Evolutionary conservation across 2,329 filamentous ascomycete genomes (phyloP).

Genomic region (Cladobotryum mycophilum): DNA sequence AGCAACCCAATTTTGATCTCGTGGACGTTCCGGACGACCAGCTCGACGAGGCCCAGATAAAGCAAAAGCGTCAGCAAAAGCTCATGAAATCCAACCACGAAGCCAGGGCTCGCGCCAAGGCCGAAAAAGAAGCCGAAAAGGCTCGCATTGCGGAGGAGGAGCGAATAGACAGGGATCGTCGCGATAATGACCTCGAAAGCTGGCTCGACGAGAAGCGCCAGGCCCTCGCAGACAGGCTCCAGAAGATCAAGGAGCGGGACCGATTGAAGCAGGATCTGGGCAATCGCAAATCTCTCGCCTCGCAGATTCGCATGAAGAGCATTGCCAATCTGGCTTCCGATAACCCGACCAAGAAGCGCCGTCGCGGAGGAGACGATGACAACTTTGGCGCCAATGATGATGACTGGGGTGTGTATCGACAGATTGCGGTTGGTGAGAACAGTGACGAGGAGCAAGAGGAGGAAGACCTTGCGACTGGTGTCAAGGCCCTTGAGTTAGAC

Average conservation of each 20-base stretch:
- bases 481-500: slow-evolving; percentile 76
- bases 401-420: slow-evolving; percentile 95
- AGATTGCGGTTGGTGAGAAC: slow-evolving; percentile 75
- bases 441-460: slow-evolving; percentile 91
- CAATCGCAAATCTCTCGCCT: slow-evolving; percentile 92
- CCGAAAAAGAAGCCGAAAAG: slow-evolving; percentile 90
- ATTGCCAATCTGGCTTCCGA: slow-evolving; percentile 95
- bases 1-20: slow-evolving; percentile 78
- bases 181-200: slow-evolving; percentile 74
- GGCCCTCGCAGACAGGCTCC: slow-evolving; percentile 62
- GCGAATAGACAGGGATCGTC: slow-evolving; percentile 72
- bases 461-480: slow-evolving; percentile 68
- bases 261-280: slow-evolving; percentile 89
- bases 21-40: slow-evolving; percentile 87
- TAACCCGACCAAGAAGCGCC: slow-evolving; percentile 73
- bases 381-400: slow-evolving; percentile 96
- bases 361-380: slow-evolving; percentile 86
- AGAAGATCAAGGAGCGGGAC: slow-evolving; percentile 89
- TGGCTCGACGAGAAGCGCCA: slow-evolving; percentile 82
- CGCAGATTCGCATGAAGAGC: slow-evolving; percentile 96
- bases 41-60: slow-evolving; percentile 83
- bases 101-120: slow-evolving; percentile 86
- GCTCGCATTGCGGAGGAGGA: slow-evolving; percentile 77
- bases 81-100: slow-evolving; percentile 94
- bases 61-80: slow-evolving; percentile 87